Evolutionary conservation across 2,329 filamentous ascomycete genomes (phyloP), one percentile per base, ranked within the genome.

Genomic region (Ampelomyces quisqualis): DNA sequence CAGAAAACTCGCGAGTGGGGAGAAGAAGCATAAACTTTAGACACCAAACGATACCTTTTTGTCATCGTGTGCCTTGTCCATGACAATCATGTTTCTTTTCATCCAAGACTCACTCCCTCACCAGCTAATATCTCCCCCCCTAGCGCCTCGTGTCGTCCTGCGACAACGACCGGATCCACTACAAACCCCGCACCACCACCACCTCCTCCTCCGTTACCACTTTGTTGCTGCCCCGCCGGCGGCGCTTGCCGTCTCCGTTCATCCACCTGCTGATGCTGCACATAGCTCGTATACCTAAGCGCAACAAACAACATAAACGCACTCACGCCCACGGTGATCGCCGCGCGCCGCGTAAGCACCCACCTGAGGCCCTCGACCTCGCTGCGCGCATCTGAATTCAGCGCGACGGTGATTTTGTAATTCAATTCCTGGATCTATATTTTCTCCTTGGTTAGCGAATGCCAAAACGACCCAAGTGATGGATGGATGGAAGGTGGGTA

Each of bases 21-120:
- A 93, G 77, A 97, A 96, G 81, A 88, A 84, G 65, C 93, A 98
- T 73, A 97, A 97, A 75, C 72, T 97, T 67, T 95, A 75, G 49
- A 49, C 17, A 19, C 7, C 20, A 23, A 17, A 4, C 14, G 13
- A 4, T 15, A 7, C 21, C 21, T 6, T 23, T 23, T 6, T 23
- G 21, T 23, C 6, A 23, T 23, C 21, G 6, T 6, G 6, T 15
- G 4, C 17, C 5, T 30, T 30, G 28, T 30, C 11, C 27, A 14
- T 33, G 11, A 13, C 20, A 7, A 11, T 7, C n/a, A 10, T 19
- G 18, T 24, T 11, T 34, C 18, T 2, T 20, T 40, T 53, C 43
- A 68, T 34, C 60, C 64, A 11, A 68, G 46, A 7, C 56, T 60
- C 8, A 67, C 65, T 3, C 65, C 65, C 38, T 64, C 57, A 1